A percentile compares a stretch with the other conserved stretches of the same genome.
phyloP scores from a whole-genome alignment of 2,329 filamentous ascomycete genomes.

The Botrytis hyacinthi region DNA sequence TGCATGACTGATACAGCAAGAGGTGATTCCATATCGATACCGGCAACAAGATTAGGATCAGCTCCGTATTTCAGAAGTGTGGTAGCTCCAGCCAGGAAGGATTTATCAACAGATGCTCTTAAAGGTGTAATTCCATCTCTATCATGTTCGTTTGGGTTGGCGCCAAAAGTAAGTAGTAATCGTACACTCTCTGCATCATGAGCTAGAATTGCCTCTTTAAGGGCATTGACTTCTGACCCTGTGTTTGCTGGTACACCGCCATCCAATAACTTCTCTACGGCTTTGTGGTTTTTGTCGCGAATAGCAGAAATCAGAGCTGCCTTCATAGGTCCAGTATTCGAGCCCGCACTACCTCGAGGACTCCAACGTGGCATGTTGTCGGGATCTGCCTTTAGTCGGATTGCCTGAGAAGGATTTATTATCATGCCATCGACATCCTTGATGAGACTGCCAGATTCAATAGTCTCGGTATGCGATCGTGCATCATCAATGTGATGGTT shows the following conservation, averaged over 20 bases:
- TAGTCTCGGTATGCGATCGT: slow-evolving; percentile 33
- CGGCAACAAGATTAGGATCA: slow-evolving; percentile 52
- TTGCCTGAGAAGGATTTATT: slow-evolving; percentile 45
- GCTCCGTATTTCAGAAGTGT: slow-evolving; percentile 64
- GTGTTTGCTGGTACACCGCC: slow-evolving; percentile 54
- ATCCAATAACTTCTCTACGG: slow-evolving; percentile 57
- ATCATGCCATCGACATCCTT: slow-evolving; percentile 42
- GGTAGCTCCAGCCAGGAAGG: slow-evolving; percentile 55
- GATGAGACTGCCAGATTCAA: slow-evolving; percentile 41
- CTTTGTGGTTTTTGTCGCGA: slow-evolving; percentile 54
- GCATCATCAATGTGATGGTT: slow-evolving; percentile 33
- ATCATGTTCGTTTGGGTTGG: slow-evolving; percentile 54
- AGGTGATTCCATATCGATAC: slow-evolving; percentile 53
- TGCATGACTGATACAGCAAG: slow-evolving; percentile 51
- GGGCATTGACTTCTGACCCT: slow-evolving; percentile 46
- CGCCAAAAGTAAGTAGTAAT: slow-evolving; percentile 55
- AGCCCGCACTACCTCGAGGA: slow-evolving; percentile 46
- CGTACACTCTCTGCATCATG: slow-evolving; percentile 54
- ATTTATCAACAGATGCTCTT: slow-evolving; percentile 50
- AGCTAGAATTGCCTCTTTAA: slow-evolving; percentile 53
- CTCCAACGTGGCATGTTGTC: slow-evolving; percentile 51
- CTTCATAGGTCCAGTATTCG: slow-evolving; percentile 47
- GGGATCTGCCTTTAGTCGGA: slow-evolving; percentile 52
- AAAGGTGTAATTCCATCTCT: slow-evolving; percentile 52
- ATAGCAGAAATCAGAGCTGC: slow-evolving; percentile 53